Evolutionary conservation across 2,329 filamentous ascomycete genomes (phyloP).

Genomic region (Alternaria novae-zelandiae): DNA sequence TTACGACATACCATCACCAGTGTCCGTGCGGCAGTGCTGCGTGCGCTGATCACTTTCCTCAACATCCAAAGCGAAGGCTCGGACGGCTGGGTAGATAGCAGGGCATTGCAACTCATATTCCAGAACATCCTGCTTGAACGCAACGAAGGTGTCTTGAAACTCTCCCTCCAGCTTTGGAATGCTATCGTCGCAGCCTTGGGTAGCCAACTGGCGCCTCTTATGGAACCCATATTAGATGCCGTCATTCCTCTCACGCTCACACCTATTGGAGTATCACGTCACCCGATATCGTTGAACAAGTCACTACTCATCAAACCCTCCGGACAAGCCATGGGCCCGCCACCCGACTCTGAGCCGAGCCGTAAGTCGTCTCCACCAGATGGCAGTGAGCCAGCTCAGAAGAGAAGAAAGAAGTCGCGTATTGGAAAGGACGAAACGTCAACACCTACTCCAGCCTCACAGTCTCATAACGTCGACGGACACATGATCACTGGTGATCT

Average conservation of each 20-base stretch:
- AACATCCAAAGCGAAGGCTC: conserved; percentile 80
- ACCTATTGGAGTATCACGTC: conserved; percentile 88
- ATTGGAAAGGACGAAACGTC: conserved; percentile 66
- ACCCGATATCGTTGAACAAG: conserved; percentile 91
- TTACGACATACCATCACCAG: conserved; percentile 96
- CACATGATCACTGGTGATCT: conserved; percentile 98
- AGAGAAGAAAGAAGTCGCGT: conserved; percentile 85
- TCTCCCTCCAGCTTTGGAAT: conserved; percentile 87
- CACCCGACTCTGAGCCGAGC: conserved; percentile 35
- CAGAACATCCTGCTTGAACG: conserved; percentile 95
- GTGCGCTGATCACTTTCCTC: conserved; percentile 91
- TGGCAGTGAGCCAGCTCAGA: conserved; percentile 64
- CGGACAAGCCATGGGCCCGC: conserved; percentile 76
- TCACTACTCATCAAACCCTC: conserved; percentile 92
- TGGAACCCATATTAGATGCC: conserved; percentile 77
- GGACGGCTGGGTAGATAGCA: conserved; percentile 90
- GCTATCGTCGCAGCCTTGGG: conserved; percentile 75
- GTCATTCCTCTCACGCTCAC: conserved; percentile 85
- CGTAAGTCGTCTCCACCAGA: conserved; percentile 43
- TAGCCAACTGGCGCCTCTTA: conserved; percentile 72
- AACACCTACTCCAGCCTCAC: conserved; percentile 64
- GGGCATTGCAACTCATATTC: conserved; percentile 85
- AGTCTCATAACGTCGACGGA: conserved; percentile 86
- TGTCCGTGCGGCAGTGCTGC: conserved; percentile 89
- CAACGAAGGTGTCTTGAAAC: conserved; percentile 79